These are phyloP conservation scores for Leonotis leonurus DNA, from an alignment of 257 asterid genomes.

Conservation along the genomic window DNA sequence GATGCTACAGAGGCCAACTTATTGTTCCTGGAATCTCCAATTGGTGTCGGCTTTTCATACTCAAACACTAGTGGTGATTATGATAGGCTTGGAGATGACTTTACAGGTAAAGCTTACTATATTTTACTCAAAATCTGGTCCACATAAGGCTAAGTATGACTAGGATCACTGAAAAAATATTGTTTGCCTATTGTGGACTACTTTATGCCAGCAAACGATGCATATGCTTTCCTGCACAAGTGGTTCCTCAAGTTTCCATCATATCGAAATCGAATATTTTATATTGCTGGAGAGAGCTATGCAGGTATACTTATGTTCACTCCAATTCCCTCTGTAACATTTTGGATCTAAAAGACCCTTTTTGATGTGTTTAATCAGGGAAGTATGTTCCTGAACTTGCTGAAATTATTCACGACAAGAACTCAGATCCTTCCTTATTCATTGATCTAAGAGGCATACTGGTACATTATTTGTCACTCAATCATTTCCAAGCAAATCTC, in stretches of 20 bases:
- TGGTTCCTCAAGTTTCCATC: conserved; percentile 88
- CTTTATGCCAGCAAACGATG: conserved; percentile 58
- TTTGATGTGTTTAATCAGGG: conserved; percentile 29
- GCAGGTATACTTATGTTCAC: conserved; percentile 44
- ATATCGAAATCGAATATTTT: conserved; percentile 46
- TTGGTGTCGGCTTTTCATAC: conserved; percentile 91
- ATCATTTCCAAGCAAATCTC: not conserved
- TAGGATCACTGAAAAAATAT: conserved; percentile 4
- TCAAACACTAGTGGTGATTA: conserved; percentile 65
- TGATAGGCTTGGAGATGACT: conserved; percentile 68
- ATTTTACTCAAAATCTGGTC: conserved; percentile 4
- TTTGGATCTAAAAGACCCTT: not conserved
- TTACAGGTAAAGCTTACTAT: conserved; percentile 46
- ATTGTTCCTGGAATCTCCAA: conserved; percentile 83
- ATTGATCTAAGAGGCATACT: conserved; percentile 73
- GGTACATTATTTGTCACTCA: conserved; percentile 35
- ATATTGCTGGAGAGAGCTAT: conserved; percentile 87
- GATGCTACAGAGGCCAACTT: conserved; percentile 76
- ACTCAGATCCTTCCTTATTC: conserved; percentile 50
- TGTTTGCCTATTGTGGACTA: conserved; percentile 9
- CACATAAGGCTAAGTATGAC: not conserved
- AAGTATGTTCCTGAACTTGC: conserved; percentile 88
- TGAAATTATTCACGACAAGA: conserved; percentile 64
- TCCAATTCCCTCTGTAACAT: not conserved
- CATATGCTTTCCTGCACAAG: conserved; percentile 66